These are phyloP conservation scores for Cyberlindnera bimundalis DNA, from an alignment of 805 yeast species.

Conservation along the genomic window DNA sequence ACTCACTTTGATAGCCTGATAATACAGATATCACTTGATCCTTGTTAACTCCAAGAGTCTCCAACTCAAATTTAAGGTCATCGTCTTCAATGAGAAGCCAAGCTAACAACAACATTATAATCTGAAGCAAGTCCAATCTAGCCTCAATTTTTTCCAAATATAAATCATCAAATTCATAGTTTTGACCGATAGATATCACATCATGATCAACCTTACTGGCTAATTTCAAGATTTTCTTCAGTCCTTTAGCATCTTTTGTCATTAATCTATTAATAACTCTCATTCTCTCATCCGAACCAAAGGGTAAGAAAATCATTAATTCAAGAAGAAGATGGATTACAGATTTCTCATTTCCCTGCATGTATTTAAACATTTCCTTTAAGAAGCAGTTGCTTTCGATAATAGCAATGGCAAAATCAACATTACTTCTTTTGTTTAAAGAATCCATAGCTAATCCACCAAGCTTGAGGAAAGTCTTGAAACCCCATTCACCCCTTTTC, in stretches of 20 bases:
- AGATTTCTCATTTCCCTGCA: constrained; percentile 8
- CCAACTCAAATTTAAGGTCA: constrained; percentile 12
- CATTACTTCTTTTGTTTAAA: constrained; percentile 11
- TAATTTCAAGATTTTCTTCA: constrained; percentile 9
- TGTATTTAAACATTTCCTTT: constrained; percentile 15
- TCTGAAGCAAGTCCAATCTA: constrained; percentile 21
- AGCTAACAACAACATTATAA: constrained; percentile 13
- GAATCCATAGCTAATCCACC: constrained; percentile 14
- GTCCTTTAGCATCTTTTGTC: constrained; percentile 14
- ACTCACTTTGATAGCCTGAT: constrained; percentile 13
- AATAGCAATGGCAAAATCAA: constrained; percentile 11
- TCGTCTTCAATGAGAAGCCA: constrained; percentile 25
- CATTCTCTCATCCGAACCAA: constrained; percentile 23
- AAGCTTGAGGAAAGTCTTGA: constrained; percentile 14
- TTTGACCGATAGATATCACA: constrained; percentile 1
- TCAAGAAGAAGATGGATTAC: constrained; percentile 12
- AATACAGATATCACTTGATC: constrained; percentile 2
- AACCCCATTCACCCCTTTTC: constrained; percentile 11
- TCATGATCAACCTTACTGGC: constrained; percentile 2
- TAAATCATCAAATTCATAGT: constrained; percentile 14
- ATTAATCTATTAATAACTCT: constrained; percentile 22
- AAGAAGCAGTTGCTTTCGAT: constrained; percentile 16
- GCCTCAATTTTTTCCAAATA: constrained; percentile 21
- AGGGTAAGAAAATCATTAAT: constrained; percentile 21
- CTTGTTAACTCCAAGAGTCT: neutral